These are phyloP conservation scores for Xylaria palmicola DNA, from an alignment of 495 filamentous ascomycete species.

Conservation along the genomic window DNA sequence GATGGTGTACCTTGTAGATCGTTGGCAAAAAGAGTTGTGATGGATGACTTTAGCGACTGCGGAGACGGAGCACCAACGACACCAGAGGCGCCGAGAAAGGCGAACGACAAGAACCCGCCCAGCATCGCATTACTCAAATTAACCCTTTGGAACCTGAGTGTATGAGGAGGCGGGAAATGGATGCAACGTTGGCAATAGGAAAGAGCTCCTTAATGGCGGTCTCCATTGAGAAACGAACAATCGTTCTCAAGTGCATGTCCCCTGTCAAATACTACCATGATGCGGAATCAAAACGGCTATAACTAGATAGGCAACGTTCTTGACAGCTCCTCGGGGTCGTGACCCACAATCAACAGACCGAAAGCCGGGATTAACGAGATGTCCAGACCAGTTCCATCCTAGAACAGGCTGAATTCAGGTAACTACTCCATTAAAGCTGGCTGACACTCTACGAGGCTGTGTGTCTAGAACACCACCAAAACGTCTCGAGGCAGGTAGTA, in stretches of 20 bases:
- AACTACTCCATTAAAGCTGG: too few species aligned
- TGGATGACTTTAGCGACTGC: conserved; percentile 33
- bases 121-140: neutral
- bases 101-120: neutral
- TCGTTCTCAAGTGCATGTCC: too few species aligned
- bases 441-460: too few species aligned
- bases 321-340: too few species aligned
- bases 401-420: neutral
- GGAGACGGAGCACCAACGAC: conserved; percentile 32
- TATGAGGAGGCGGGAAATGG: neutral
- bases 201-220: neutral
- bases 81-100: conserved; percentile 13
- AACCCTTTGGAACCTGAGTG: neutral
- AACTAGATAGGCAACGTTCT: too few species aligned
- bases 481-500: too few species aligned
- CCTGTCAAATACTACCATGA: too few species aligned
- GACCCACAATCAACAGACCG: neutral
- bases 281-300: too few species aligned
- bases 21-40: conserved; percentile 41
- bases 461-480: neutral
- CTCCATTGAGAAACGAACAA: too few species aligned
- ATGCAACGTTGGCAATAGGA: neutral
- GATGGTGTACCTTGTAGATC: conserved; percentile 41
- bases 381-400: neutral
- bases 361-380: neutral